Conservation (phyloP, 116 monocot genomes). For the Phalaenopsis hybrid region DNA sequence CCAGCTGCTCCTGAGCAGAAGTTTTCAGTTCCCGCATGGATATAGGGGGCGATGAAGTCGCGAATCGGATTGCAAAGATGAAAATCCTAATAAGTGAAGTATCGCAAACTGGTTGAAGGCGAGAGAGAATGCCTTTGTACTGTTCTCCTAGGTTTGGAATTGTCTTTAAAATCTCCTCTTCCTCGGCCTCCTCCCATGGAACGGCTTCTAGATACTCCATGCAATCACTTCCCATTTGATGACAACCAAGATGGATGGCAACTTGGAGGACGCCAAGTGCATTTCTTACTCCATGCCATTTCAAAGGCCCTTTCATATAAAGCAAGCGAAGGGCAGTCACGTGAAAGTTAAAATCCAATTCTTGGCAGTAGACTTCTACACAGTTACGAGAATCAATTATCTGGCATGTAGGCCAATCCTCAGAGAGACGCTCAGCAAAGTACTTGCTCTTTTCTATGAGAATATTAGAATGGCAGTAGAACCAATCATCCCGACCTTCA, state of each 20-base stretch:
- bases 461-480: constrained; percentile 72
- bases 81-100: constrained; percentile 32
- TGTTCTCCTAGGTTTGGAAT: constrained; percentile 50
- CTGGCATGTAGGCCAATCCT: constrained; percentile 82
- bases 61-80: constrained; percentile 48
- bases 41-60: constrained; percentile 46
- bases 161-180: constrained; percentile 68
- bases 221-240: constrained; percentile 39
- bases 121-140: constrained; percentile 53
- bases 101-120: constrained; percentile 54
- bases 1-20: constrained; percentile 73
- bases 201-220: constrained; percentile 67
- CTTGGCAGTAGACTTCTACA: constrained; percentile 66
- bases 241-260: constrained; percentile 53
- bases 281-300: constrained; percentile 52
- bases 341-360: constrained; percentile 58
- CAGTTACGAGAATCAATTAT: constrained; percentile 76
- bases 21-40: constrained; percentile 48
- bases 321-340: constrained; percentile 64
- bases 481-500: constrained; percentile 69
- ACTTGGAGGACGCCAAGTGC: constrained; percentile 79
- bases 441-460: constrained; percentile 68
- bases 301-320: constrained; percentile 40
- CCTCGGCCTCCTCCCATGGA: constrained; percentile 91
- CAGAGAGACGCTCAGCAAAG: constrained; percentile 80